Evolutionary conservation across 148 eudicot species (phyloP).

Genomic region (Amaranthus palmeri): DNA sequence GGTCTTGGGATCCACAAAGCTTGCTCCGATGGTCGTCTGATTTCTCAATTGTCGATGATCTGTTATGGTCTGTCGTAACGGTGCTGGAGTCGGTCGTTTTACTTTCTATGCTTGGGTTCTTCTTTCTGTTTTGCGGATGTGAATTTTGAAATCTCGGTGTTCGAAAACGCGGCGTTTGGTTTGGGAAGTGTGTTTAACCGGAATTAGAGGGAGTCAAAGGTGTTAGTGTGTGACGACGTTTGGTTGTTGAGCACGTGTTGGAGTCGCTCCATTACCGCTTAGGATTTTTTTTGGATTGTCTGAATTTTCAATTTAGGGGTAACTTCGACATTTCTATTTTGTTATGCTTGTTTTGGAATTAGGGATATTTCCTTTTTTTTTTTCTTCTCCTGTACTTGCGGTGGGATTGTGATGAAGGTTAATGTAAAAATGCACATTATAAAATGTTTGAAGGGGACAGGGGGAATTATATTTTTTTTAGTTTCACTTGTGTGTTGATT

Average conservation of each 20-base stretch:
- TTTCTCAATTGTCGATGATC: slow-evolving; percentile 30
- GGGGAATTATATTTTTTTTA: no score
- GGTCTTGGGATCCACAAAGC: slow-evolving; percentile 27
- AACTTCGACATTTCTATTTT: not conserved
- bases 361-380: not conserved
- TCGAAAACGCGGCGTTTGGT: slow-evolving; percentile 15
- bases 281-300: not conserved
- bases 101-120: slow-evolving; percentile 45
- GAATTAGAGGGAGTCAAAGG: not conserved
- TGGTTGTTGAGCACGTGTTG: slow-evolving; percentile 1
- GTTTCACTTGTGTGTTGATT: no score
- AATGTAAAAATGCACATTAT: no score
- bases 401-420: not conserved
- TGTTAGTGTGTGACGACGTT: not conserved
- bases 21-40: slow-evolving; percentile 25
- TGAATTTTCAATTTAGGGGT: not conserved
- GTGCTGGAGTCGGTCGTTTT: slow-evolving; percentile 43
- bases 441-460: no score
- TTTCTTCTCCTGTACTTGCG: not conserved
- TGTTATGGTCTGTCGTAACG: slow-evolving; percentile 40
- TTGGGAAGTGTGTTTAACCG: slow-evolving; percentile 8
- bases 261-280: no score
- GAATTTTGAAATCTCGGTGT: slow-evolving; percentile 20
- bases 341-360: not conserved
- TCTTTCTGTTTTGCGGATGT: slow-evolving; percentile 46